Evolutionary conservation across 208 protist genomes (phyloP), one percentile per base, ranked within the genome.

Genomic region (Crithidia bombi): DNA sequence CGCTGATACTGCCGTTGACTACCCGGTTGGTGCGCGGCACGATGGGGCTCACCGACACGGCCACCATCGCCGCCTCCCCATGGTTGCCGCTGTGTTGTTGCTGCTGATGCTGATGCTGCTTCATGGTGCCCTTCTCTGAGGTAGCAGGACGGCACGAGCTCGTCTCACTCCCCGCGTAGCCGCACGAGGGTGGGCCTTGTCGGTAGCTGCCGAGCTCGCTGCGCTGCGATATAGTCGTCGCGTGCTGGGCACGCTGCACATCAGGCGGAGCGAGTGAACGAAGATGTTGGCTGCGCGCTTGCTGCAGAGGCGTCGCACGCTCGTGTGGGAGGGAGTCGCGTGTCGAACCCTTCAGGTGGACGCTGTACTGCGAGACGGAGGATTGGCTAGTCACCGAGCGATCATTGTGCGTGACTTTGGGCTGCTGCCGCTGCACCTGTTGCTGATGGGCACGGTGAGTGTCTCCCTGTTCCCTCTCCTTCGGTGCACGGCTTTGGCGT

Each of bases 221-320:
- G 7, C 25, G 47, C 47, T 52, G 47, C 47, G 25, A 52, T 7
- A 25, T 6, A 14, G 25, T 25, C 7, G 47, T 6, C 21, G 44
- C 44, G 7, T 32, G 25, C 23, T 30, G 19, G 19, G 14, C 5
- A 32, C 47, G 10, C 7, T 47, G 43, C 43, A n/a, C 14, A 9
- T 47, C 43, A 47, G 54, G 55, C 52, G 62, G 19, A 25, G 32
- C 7, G 9, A n/a, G 25, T n/a, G 39, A 23, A n/a, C 38, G 38
- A 25, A 47, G 32, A 64, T 23, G 39, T 52, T 21, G 52, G 32
- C 32, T 17, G 25, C 5, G 26, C 11, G 47, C 65, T 25, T 72
- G 72, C 36, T 43, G 67, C 33, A 65, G 26, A 30, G 54, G 35
- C 32, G 19, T n/a, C 43, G 17, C 35, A 32, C 19, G 49, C 35